Base-by-base conservation (phyloP, 176 grass and related monocot genomes). In the Sorghum bicolor region DNA sequence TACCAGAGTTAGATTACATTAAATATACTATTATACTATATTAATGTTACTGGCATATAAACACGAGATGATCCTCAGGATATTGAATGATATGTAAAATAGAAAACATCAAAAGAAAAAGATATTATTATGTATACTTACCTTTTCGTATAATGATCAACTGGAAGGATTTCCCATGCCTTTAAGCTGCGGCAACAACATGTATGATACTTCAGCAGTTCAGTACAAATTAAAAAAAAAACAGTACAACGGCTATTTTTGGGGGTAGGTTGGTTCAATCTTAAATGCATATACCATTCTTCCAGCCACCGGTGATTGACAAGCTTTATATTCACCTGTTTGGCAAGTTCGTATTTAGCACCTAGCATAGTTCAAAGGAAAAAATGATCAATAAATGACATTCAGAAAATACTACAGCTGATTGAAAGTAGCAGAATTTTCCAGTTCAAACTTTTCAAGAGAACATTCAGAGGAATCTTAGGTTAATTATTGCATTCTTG, bases 271-370 rank as follows among this genome's bases (percentile, higher is more conserved):
- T 61, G 11, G 50, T 44, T 60, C 8, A 4, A 61, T 61, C 10
- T 26, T 45, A 58, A 70, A 68, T 69, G 70, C 16, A 77, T 33
- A 44, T 90, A 95, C 93, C 93, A 95, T 15, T 87, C 90, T 80
- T 92, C 93, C 68, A 92, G 74, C 93, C 93, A 95, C 43, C 61
- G 38, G 73, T 95, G 88, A 88, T 95, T 95, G 55, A 95, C 83
- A 67, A 87, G 48, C 61, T 82, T 88, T 66, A 92, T 90, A 26
- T 95, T 92, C 64, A 90, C 88, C 40, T 64, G 74, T 78, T 90
- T 95, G 38, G 93, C 93, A 81, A 82, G 52, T 52, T 92, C 83
- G 10, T 92, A 95, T 63, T 95, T 95, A 22, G 87, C 86, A 48
- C 93, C 93, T 95, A 74, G 33, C 43, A 86, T 13, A 52, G 64